Percentiles rank a stretch among this genome's conserved stretches.
Conservation (phyloP, 1,139 yeast genomes). For the Geotrichum restrictum region DNA sequence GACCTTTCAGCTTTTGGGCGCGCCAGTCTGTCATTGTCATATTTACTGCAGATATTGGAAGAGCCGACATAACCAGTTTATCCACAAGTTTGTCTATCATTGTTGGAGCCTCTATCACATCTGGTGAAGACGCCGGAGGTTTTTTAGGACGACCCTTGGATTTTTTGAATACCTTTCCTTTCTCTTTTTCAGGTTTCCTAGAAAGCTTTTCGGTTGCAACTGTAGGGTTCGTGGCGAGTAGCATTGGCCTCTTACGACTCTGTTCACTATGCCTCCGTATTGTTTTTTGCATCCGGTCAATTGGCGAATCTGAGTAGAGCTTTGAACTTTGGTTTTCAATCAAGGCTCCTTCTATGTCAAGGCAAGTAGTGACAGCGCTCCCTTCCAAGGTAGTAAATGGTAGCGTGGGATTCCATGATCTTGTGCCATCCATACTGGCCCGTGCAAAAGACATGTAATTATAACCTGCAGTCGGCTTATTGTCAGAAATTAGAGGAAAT, state of each 20-base stretch:
- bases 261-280: slow-evolving; percentile 1
- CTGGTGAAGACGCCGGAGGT: not conserved
- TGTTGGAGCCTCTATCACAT: not conserved
- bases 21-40: slow-evolving; percentile 32
- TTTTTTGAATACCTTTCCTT: not conserved
- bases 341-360: not conserved
- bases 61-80: slow-evolving; percentile 60
- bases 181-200: not conserved
- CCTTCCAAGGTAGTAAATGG: not conserved
- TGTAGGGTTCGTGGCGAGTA: not conserved
- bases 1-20: slow-evolving; percentile 47
- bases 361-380: not conserved
- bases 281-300: not conserved
- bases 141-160: not conserved
- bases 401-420: no score
- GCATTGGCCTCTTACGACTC: not conserved
- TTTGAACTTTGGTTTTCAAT: not conserved
- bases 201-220: not conserved
- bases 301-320: not conserved
- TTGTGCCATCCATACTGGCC: not conserved
- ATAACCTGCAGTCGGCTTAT: not conserved
- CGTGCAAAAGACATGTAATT: not conserved
- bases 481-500: no score
- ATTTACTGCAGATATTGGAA: slow-evolving; percentile 55
- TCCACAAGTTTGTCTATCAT: slow-evolving; percentile 66